Base-by-base conservation (phyloP, 208 protist species). In the Leishmania lainsoni region DNA sequence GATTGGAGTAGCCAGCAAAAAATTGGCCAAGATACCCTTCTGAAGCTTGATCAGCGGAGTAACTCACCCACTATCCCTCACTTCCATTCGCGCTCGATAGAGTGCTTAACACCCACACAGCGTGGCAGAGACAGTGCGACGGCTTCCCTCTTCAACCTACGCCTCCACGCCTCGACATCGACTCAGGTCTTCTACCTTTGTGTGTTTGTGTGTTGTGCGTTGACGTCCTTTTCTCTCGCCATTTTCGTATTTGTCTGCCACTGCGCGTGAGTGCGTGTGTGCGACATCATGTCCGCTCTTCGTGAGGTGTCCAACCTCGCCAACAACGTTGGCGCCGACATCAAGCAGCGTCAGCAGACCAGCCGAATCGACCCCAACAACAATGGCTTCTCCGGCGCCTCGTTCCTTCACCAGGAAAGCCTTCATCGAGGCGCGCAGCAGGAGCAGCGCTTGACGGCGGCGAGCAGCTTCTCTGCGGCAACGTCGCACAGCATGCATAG, bases 271-370 rank as follows among this genome's bases (percentile, higher is more conserved):
- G 16, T 78, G 32, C 12, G 29, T 48, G 54, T 16, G 32, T 20
- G 54, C 5, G 56, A 26, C 74, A 65, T 49, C 74, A 89, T 90
- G 86, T 87, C 87, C 16, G 86, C 89, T 16, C 82, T 94, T 20
- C 91, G 91, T 58, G 91, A 95, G 79, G 90, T 95, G 10, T 88
- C 85, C 9, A 88, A 88, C 78, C 76, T 88, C 14, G 66, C 85
- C 58, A 80, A 68, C 49, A 80, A 83, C 77, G 51, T 81, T 76
- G 85, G 84, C 71, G 79, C 51, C 54, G 88, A 94, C 70, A 59
- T 80, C 52, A 92, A 93, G 76, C 89, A 92, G 80, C 86, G 88
- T 22, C 86, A 91, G 26, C 86, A 86, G n/a, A 81, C 82, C 56
- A 89, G 84, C 49, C 78, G 84, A 52, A 69, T 86, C 56, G 79